A percentile compares a stretch with the other conserved stretches of the same genome.
phyloP scores from a whole-genome alignment of 768 basidiomycete genomes.

The Trametes villosa region DNA sequence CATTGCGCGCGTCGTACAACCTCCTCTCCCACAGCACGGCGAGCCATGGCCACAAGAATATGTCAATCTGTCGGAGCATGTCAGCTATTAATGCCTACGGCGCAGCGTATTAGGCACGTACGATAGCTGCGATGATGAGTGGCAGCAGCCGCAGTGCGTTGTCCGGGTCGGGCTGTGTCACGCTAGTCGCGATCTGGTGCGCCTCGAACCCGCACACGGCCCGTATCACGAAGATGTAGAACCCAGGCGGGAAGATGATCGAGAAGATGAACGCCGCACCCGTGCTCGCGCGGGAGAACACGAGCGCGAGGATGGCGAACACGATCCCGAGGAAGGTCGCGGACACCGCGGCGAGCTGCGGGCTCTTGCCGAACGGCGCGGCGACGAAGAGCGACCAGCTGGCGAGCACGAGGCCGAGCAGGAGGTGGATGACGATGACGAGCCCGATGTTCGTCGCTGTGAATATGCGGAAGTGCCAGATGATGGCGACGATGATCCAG shows the following conservation, averaged over 20 bases:
- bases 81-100: neutral
- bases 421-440: conserved; percentile 64
- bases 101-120: conserved; percentile 39
- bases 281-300: conserved; percentile 45
- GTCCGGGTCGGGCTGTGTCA: conserved; percentile 65
- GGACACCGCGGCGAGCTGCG: conserved; percentile 69
- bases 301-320: conserved; percentile 68
- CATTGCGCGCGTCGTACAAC: conserved; percentile 62
- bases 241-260: conserved; percentile 74
- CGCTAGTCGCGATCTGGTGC: conserved; percentile 55
- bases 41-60: conserved; percentile 76
- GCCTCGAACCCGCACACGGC: conserved; percentile 73
- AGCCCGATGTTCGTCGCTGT: conserved; percentile 59
- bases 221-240: conserved; percentile 73
- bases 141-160: conserved; percentile 55
- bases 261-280: conserved; percentile 63
- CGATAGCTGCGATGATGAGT: conserved; percentile 65
- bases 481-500: conserved; percentile 68
- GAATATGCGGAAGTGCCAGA: conserved; percentile 74
- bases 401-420: conserved; percentile 68
- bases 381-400: conserved; percentile 76
- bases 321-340: conserved; percentile 69
- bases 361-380: conserved; percentile 72
- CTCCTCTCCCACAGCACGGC: conserved; percentile 60
- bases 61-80: conserved; percentile 52